A percentile compares a stretch with the other conserved stretches of the same genome.
These are phyloP conservation scores for Handroanthus guayacan DNA, from an alignment of 257 asterid genomes.

Conservation along the genomic window DNA sequence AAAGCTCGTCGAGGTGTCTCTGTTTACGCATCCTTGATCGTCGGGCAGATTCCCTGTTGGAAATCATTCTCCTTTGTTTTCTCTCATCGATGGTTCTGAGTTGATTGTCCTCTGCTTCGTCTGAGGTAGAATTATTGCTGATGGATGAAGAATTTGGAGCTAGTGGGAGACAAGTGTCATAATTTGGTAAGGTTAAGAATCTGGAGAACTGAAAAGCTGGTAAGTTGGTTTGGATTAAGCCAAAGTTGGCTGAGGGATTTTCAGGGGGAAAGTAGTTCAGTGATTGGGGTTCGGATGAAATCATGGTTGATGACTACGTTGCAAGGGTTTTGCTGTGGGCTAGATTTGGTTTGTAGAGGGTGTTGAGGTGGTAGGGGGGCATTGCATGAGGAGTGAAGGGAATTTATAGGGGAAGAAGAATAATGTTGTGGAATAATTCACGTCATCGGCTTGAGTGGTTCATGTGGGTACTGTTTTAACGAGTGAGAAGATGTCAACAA, in stretches of 20 bases:
- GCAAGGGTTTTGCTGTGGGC: background rate
- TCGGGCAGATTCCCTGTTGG: slow-evolving; percentile 70
- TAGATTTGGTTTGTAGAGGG: slow-evolving; percentile 20
- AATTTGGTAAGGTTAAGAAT: slow-evolving; percentile 28
- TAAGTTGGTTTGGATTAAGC: slow-evolving; percentile 21
- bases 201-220: slow-evolving; percentile 16
- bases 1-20: slow-evolving; percentile 62
- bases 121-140: slow-evolving; percentile 58
- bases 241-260: slow-evolving; percentile 32
- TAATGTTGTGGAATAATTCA: too few species aligned
- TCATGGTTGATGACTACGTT: slow-evolving; percentile 15
- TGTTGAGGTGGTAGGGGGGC: slow-evolving; percentile 35
- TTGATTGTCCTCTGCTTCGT: slow-evolving; percentile 57
- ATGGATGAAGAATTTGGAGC: slow-evolving; percentile 30
- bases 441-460: too few species aligned
- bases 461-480: too few species aligned
- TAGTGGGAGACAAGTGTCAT: slow-evolving; percentile 29
- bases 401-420: too few species aligned
- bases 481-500: too few species aligned
- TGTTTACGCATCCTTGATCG: slow-evolving; percentile 73
- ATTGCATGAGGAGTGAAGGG: slow-evolving; percentile 39
- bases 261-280: slow-evolving; percentile 26
- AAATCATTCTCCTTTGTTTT: slow-evolving; percentile 61
- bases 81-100: slow-evolving; percentile 46
- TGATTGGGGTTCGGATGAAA: slow-evolving; percentile 33